Evolutionary conservation across 2,329 filamentous ascomycete species (phyloP).

Genomic region (Lecanicillium sp.): DNA sequence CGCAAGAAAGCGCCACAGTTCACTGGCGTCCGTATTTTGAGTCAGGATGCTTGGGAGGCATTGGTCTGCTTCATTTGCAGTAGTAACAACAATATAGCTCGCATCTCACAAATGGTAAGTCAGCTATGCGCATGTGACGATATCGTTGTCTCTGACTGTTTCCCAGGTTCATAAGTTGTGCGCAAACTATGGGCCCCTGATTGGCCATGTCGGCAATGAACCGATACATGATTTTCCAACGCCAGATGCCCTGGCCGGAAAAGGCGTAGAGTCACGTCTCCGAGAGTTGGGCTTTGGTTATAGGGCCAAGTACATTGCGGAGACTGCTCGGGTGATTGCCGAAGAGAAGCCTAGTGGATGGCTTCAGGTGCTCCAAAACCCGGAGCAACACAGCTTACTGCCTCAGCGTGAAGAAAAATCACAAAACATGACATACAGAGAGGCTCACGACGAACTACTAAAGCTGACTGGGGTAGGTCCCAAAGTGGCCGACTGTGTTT

Average conservation of each 20-base stretch:
- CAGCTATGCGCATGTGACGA: too few species aligned
- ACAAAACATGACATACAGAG: conserved; percentile 51
- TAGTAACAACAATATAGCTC: conserved; percentile 94
- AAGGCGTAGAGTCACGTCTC: conserved; percentile 71
- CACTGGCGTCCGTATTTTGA: conserved; percentile 82
- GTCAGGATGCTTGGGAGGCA: conserved; percentile 94
- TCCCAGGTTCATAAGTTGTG: conserved; percentile 75
- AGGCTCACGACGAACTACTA: conserved; percentile 74
- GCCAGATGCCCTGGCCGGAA: conserved; percentile 63
- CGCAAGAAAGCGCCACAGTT: conserved; percentile 80
- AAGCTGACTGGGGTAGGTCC: conserved; percentile 82
- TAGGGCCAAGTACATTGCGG: conserved; percentile 82
- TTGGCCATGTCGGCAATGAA: conserved; percentile 62
- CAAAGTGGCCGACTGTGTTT: conserved; percentile 95
- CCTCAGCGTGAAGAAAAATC: too few species aligned
- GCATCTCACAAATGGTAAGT: conserved; percentile 87
- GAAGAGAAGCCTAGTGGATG: conserved; percentile 61
- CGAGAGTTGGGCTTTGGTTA: conserved; percentile 89
- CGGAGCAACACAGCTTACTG: conserved; percentile 44
- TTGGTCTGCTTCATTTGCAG: conserved; percentile 94
- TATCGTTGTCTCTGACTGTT: not conserved
- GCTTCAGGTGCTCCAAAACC: conserved; percentile 73
- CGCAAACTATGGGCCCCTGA: conserved; percentile 69
- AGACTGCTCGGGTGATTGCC: conserved; percentile 71
- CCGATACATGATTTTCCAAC: conserved; percentile 82